Percentiles rank a stretch among this genome's conserved stretches.
phyloP scores from a whole-genome alignment of 202 grass and related monocot genomes.

The Tripidium arundinaceum region DNA sequence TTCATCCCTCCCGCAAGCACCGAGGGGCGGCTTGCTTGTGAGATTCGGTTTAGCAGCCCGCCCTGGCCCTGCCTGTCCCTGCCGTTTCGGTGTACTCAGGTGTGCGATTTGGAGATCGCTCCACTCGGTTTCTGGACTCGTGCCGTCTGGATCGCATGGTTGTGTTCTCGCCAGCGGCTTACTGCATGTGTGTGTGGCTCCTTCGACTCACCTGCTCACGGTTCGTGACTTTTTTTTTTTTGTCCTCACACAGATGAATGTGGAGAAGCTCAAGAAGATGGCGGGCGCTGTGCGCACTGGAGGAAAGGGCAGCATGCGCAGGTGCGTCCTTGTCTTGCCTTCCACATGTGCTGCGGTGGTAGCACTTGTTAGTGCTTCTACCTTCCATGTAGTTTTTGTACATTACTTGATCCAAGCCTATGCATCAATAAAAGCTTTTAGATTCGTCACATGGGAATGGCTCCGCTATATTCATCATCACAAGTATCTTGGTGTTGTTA shows the following conservation, averaged over 20 bases:
- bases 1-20: neutral
- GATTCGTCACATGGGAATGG: neutral
- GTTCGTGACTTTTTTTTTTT: neutral
- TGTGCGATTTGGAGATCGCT: neutral
- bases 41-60: neutral
- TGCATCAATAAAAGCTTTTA: neutral
- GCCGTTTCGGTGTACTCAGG: neutral
- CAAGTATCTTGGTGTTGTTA: neutral
- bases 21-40: neutral
- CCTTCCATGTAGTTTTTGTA: neutral
- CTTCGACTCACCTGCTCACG: neutral
- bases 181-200: neutral
- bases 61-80: neutral
- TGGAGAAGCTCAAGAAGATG: slow-evolving; percentile 85
- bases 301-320: slow-evolving; percentile 88
- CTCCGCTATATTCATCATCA: neutral
- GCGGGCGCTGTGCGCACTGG: slow-evolving; percentile 77
- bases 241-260: slow-evolving; percentile 50
- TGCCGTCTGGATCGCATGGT: neutral
- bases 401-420: neutral
- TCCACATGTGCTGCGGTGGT: neutral
- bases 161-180: neutral
- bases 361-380: neutral
- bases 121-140: neutral
- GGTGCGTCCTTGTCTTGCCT: slow-evolving; percentile 22